Evolutionary conservation across 202 grass and related monocot genomes (phyloP).

Genomic region (Brachypodium distachyon): DNA sequence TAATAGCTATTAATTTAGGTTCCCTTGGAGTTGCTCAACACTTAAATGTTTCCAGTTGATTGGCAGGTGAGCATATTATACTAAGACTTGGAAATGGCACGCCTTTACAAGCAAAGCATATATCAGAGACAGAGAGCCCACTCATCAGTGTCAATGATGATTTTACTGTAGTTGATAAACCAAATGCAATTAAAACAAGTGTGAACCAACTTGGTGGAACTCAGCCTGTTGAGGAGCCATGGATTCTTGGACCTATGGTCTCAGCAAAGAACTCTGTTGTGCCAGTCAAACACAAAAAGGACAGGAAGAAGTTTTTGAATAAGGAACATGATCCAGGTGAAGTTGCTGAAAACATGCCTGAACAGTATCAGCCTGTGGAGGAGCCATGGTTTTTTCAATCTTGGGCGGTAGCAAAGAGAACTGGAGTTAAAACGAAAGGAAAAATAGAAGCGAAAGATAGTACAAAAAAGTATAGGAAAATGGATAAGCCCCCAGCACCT

Average conservation of each 20-base stretch:
- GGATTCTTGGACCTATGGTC: slow-evolving; percentile 59
- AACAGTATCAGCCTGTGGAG: slow-evolving; percentile 64
- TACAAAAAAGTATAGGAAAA: slow-evolving; percentile 33
- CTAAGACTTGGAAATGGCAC: slow-evolving; percentile 50
- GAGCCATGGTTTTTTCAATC: slow-evolving; percentile 84
- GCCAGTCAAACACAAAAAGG: slow-evolving; percentile 36
- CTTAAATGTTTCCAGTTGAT: slow-evolving; percentile 90
- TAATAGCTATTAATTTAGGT: slow-evolving; percentile 3
- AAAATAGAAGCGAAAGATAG: slow-evolving; percentile 49
- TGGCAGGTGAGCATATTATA: slow-evolving; percentile 79
- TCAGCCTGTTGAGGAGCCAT: slow-evolving; percentile 74
- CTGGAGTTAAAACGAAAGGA: slow-evolving; percentile 32
- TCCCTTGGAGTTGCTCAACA: slow-evolving; percentile 56
- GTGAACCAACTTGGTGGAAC: slow-evolving; percentile 27
- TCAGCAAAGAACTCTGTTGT: slow-evolving; percentile 32
- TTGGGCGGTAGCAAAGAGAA: slow-evolving; percentile 22
- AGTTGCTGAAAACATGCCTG: slow-evolving; percentile 26
- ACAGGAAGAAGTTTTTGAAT: slow-evolving; percentile 27
- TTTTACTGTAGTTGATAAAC: slow-evolving; percentile 14
- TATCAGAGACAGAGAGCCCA: slow-evolving; percentile 15
- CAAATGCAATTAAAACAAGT: slow-evolving; percentile 18
- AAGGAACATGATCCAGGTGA: slow-evolving; percentile 5
- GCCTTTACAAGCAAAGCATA: slow-evolving; percentile 34
- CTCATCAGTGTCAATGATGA: slow-evolving; percentile 13
- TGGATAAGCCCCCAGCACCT: slow-evolving; percentile 25